Conservation (phyloP, 768 basidiomycete genomes). For the Exidia glandulosa region DNA sequence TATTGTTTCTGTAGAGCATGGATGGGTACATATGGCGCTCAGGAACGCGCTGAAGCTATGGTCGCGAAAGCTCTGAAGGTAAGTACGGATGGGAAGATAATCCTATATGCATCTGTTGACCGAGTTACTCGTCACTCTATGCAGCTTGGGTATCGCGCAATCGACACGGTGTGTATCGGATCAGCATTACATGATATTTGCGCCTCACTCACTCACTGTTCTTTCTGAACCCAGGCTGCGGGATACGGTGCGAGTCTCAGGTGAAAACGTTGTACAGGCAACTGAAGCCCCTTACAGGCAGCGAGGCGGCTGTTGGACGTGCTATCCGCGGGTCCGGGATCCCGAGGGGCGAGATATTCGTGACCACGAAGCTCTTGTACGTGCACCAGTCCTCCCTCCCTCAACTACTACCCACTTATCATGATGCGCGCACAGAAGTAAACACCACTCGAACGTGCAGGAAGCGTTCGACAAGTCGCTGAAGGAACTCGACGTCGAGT, state of each 20-base stretch:
- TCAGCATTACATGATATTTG: too few species aligned
- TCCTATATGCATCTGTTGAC: too few species aligned
- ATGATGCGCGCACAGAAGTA: not conserved
- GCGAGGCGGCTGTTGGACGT: constrained; percentile 68
- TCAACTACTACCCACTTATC: too few species aligned
- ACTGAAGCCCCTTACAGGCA: constrained; percentile 26
- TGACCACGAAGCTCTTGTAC: constrained; percentile 40
- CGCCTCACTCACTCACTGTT: too few species aligned
- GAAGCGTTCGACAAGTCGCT: constrained; percentile 33
- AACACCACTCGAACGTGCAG: constrained; percentile 26
- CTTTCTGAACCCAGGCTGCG: not conserved
- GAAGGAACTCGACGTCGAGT: constrained; percentile 28
- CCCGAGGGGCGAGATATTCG: constrained; percentile 34
- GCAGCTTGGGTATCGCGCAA: constrained; percentile 38
- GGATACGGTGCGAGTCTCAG: not conserved
- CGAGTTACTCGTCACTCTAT: too few species aligned
- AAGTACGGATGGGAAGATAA: not conserved
- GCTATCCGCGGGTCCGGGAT: constrained; percentile 23
- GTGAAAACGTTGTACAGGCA: too few species aligned
- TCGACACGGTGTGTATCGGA: constrained; percentile 26
- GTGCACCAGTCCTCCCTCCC: not conserved
- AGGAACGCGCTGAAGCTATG: constrained; percentile 4
- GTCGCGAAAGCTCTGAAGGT: constrained; percentile 7
- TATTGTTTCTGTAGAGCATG: too few species aligned
- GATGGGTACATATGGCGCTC: constrained; percentile 7